A percentile compares a stretch with the other conserved stretches of the same genome.
Evolutionary conservation across 108 stramenopile genomes (phyloP).

Genomic region (Conticribra weissflogii): DNA sequence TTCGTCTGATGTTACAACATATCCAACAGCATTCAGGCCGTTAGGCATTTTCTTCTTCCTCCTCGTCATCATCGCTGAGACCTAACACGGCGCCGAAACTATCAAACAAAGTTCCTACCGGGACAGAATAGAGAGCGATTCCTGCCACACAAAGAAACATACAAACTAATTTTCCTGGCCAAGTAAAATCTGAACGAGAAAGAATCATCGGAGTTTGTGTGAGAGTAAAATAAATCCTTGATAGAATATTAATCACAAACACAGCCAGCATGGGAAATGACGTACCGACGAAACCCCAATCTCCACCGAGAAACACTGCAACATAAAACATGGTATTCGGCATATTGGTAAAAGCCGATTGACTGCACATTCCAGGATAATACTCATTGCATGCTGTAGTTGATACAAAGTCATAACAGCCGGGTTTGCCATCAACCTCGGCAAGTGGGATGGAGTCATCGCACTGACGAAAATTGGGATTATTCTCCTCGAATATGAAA

Average conservation of each 20-base stretch:
- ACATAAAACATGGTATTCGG: constrained; percentile 88
- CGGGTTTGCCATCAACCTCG: constrained; percentile 37
- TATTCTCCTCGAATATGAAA: constrained; percentile 87
- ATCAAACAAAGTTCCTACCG: constrained; percentile 90
- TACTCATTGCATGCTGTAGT: constrained; percentile 66
- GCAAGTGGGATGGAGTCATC: constrained; percentile 69
- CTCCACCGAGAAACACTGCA: constrained; percentile 90
- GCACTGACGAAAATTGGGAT: constrained; percentile 80
- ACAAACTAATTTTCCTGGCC: constrained; percentile 85
- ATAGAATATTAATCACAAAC: too few relatives aligned
- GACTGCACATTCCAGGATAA: constrained; percentile 80
- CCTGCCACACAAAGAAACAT: constrained; percentile 83
- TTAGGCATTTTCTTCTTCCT: constrained; percentile 65
- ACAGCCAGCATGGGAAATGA: too few relatives aligned
- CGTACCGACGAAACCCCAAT: constrained; percentile 86
- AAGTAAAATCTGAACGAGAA: constrained; percentile 76
- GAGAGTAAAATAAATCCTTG: too few relatives aligned
- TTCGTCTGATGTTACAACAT: too few relatives aligned
- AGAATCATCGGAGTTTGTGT: not conserved
- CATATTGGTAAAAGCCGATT: constrained; percentile 82
- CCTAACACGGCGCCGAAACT: constrained; percentile 87
- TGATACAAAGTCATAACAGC: constrained; percentile 78
- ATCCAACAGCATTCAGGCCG: too few relatives aligned
- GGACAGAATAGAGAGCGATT: constrained; percentile 89
- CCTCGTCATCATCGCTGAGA: constrained; percentile 74